phyloP scores from a whole-genome alignment of 768 basidiomycete species.

The Collybiopsis confluens region DNA sequence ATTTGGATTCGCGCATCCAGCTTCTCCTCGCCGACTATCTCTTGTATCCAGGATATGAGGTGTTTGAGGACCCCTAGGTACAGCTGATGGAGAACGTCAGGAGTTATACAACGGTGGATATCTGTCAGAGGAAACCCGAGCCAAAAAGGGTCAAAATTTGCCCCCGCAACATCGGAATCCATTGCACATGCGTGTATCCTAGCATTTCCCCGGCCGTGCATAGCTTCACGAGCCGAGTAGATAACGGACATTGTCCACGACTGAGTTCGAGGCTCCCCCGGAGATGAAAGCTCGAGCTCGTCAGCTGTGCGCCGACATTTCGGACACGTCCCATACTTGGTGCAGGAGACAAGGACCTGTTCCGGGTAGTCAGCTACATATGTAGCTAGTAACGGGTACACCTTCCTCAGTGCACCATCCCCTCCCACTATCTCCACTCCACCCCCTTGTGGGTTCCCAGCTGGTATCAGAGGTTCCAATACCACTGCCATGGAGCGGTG shows the following conservation, averaged over 20 bases:
- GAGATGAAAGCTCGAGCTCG: not conserved
- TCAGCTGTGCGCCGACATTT: not conserved
- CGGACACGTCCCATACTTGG: not conserved
- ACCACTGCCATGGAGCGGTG: too few relatives aligned
- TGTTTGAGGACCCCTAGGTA: too few relatives aligned
- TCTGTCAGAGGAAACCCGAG: conserved; percentile 4
- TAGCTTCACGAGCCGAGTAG: not conserved
- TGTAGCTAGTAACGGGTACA: too few relatives aligned
- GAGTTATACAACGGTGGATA: not conserved
- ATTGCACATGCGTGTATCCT: not conserved
- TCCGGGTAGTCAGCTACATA: not conserved
- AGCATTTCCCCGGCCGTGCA: not conserved
- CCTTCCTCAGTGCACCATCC: too few relatives aligned
- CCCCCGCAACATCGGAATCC: not conserved
- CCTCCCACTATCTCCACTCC: too few relatives aligned
- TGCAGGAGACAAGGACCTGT: not conserved
- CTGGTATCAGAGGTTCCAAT: too few relatives aligned
- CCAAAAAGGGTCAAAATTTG: not conserved
- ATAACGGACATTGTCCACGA: not conserved
- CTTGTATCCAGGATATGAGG: too few relatives aligned
- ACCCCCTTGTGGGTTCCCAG: too few relatives aligned
- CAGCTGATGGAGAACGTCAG: not conserved
- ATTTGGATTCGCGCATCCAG: too few relatives aligned
- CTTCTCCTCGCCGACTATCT: too few relatives aligned
- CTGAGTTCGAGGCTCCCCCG: not conserved